A percentile compares a stretch with the other conserved stretches of the same genome.
Evolutionary conservation across 148 eudicot genomes (phyloP).

Genomic region (Heliamphora exappendiculata): DNA sequence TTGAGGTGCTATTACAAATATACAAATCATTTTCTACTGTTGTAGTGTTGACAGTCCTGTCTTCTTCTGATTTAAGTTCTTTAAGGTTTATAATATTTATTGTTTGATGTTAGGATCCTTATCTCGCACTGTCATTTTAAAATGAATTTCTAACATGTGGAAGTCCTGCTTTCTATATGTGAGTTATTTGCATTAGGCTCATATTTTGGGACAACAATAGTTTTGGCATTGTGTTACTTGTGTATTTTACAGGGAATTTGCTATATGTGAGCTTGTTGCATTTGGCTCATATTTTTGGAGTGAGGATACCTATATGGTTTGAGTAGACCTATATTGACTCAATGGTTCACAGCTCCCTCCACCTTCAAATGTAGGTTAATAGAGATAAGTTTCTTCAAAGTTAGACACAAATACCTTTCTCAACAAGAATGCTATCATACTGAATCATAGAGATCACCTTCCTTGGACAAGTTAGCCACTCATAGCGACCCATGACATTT

Average conservation of each 20-base stretch:
- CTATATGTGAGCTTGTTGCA: too few relatives aligned
- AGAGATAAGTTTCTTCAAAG: background rate
- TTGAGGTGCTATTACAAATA: too few relatives aligned
- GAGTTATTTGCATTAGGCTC: too few relatives aligned
- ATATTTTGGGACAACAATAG: too few relatives aligned
- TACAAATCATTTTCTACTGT: background rate
- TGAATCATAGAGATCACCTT: constrained; percentile 36
- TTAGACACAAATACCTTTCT: background rate
- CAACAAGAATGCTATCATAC: background rate
- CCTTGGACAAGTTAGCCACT: constrained; percentile 96
- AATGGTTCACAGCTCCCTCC: too few relatives aligned
- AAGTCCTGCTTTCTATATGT: too few relatives aligned
- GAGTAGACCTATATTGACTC: too few relatives aligned
- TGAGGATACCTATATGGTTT: too few relatives aligned
- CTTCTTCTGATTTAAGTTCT: background rate
- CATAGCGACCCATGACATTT: constrained; percentile 71
- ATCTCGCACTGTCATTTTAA: background rate
- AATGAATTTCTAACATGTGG: background rate
- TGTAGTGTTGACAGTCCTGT: background rate
- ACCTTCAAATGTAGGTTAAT: too few relatives aligned
- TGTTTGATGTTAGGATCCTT: background rate
- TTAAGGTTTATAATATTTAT: background rate
- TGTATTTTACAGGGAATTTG: too few relatives aligned
- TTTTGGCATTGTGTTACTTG: too few relatives aligned
- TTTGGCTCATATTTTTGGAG: too few relatives aligned